Evolutionary conservation across 2,329 filamentous ascomycete genomes (phyloP), one percentile per base, ranked within the genome.

Genomic region (Bipolaris oryzae): DNA sequence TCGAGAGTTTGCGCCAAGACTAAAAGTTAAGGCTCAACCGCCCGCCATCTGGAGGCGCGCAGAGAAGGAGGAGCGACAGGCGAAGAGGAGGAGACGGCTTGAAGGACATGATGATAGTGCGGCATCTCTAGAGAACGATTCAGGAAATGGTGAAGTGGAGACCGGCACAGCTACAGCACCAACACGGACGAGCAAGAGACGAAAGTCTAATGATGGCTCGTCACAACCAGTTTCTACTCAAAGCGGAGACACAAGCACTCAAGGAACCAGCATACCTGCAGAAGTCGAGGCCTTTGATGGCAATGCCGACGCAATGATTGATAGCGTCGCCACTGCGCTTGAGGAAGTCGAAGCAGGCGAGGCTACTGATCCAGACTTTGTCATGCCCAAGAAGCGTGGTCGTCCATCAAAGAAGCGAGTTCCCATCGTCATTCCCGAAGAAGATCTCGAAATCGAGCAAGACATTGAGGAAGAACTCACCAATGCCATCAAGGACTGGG

Each of bases 31-130:
- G 21, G 69, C 65, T n/a, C 61, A 67, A 34, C 95, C 95, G 0
- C 95, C 95, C 0, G 89, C 92, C 0, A 90, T 95, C 64, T 91
- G 90, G 71, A 84, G 86, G 68, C 82, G 89, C 68, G 80, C 84
- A 20, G 79, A 77, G 82, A 75, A 82, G 49, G 72, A 76, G 46
- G 64, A 75, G 52, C 76, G 74, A 23, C 71, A 67, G 21, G 69
- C 67, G 46, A 74, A 73, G 57, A 58, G 62, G 45, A 73, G 66
- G 57, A 44, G 15, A 34, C 15, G 13, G 23, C 51, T 38, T 39
- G 39, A 54, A 31, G 51, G 55, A 48, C 69, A 49, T 21, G 62
- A 63, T 42, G 50, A 50, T 13, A 53, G 53, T 6, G 53, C 50
- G 18, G 46, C 13, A 3, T 47, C 50, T 31, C 57, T 57, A 21